Evolutionary conservation across 768 basidiomycete species (phyloP), one percentile per base, ranked within the genome.

Genomic region (Saitozyma podzolica): DNA sequence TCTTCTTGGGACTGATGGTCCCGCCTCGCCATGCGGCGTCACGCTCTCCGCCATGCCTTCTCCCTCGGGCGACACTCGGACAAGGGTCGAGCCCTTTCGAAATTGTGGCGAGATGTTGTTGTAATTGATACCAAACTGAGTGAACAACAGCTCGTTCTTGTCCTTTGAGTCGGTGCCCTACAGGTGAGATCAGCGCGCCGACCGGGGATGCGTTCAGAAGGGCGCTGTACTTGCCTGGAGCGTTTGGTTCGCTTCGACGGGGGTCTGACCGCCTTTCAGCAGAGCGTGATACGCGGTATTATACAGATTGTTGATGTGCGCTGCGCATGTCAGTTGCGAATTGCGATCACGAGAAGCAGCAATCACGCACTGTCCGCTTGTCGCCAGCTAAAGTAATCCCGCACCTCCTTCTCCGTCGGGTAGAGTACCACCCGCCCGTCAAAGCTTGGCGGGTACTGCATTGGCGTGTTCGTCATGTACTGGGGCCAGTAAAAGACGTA

Each of bases 291-390:
- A 99, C 0, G 82, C 83, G 0, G 96, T 97, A 74, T 99, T 99
- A 81, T 98, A 94, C 20, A 99, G 81, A 76, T 99, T 99, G 76
- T 99, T 99, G 76, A 98, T 89, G 76, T 99, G 96, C 0, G 96
- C 94, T 97, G 76, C 20, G 55, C 61, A 60, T 65, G 59, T 55
- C 54, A 59, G 52, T 48, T 50, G 19, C 43, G 61, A 4, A 51
- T 14, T 8, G 60, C 9, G 53, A 45, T 41, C 10, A 17, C 8
- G 37, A 29, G 29, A 29, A 29, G 29, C 29, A 29, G 29, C 29
- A 29, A 29, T 29, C 29, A 72, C 91, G 63, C 73, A 95, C 95
- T 95, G 75, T 98, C 95, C 0, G 89, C 90, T 78, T 98, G 96
- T 62, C 96, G 82, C 96, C 96, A 99, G 0, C 90, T 81, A 76